Evolutionary conservation across 139 green algal species (phyloP).

Genomic region (Marvania coccoides): DNA sequence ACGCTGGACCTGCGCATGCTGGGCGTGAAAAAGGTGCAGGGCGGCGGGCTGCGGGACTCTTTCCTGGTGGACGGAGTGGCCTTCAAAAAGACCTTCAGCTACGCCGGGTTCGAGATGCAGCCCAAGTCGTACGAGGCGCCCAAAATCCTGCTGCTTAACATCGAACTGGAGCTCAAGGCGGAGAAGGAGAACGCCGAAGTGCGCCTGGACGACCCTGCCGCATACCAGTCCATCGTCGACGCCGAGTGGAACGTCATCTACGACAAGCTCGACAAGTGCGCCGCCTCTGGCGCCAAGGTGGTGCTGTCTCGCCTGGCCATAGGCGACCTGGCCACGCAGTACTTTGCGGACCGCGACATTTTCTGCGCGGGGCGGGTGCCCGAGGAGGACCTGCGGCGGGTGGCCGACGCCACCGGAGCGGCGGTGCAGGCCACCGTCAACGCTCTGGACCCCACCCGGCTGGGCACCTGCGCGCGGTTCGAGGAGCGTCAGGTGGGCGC

Average conservation of each 20-base stretch:
- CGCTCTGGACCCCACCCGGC: slow-evolving; percentile 62
- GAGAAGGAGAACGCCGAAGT: slow-evolving; percentile 98
- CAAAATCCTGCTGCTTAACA: slow-evolving; percentile 95
- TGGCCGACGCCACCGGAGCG: slow-evolving; percentile 77
- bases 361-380: slow-evolving; percentile 94
- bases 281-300: slow-evolving; percentile 77
- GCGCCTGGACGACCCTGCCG: slow-evolving; percentile 80
- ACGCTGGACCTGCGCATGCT: slow-evolving; percentile 87
- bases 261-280: slow-evolving; percentile 92
- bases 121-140: slow-evolving; percentile 83
- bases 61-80: slow-evolving; percentile 97
- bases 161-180: slow-evolving; percentile 97
- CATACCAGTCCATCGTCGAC: slow-evolving; percentile 98
- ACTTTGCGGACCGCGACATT: slow-evolving; percentile 94
- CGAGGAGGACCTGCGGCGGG: slow-evolving; percentile 82
- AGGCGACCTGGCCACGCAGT: slow-evolving; percentile 94
- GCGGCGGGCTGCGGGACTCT: slow-evolving; percentile 86
- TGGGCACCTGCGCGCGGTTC: slow-evolving; percentile 85
- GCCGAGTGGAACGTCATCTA: slow-evolving; percentile 99
- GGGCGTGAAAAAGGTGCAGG: slow-evolving; percentile 92
- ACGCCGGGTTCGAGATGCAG: slow-evolving; percentile 99
- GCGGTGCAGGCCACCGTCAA: slow-evolving; percentile 89
- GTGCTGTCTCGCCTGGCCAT: slow-evolving; percentile 87
- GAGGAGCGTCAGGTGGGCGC: slow-evolving; percentile 95
- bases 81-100: slow-evolving; percentile 99